Conservation (phyloP, 176 grass and related monocot species). For the Oryza australiensis region DNA sequence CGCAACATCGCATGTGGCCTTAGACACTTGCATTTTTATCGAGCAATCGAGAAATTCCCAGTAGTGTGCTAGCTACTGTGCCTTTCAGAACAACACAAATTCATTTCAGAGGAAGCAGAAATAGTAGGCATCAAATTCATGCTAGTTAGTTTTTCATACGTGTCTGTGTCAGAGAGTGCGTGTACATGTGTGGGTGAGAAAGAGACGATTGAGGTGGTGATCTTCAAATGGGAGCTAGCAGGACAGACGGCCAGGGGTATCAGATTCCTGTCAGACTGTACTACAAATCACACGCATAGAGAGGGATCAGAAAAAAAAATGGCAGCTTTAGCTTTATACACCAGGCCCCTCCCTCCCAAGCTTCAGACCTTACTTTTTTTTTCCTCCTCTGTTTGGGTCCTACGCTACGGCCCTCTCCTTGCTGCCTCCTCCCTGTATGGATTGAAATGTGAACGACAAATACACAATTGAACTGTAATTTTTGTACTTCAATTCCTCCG, state of each 20-base stretch:
- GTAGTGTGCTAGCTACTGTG: background rate
- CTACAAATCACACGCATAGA: constrained; percentile 56
- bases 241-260: constrained; percentile 54
- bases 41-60: background rate
- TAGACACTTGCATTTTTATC: background rate
- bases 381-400: background rate
- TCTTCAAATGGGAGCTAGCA: constrained; percentile 27
- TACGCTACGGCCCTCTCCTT: background rate
- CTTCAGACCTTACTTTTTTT: background rate
- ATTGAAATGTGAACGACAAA: background rate
- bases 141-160: too few relatives aligned
- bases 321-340: constrained; percentile 65
- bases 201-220: background rate
- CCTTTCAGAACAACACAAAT: constrained; percentile 2
- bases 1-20: constrained; percentile 36
- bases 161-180: too few relatives aligned
- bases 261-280: constrained; percentile 69
- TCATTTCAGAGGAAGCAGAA: background rate
- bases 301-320: constrained; percentile 47
- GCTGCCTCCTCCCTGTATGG: background rate
- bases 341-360: constrained; percentile 18
- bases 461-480: too few relatives aligned
- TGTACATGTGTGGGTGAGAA: background rate
- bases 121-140: too few relatives aligned
- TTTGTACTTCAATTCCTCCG: too few relatives aligned